These are phyloP conservation scores for Russula olivacea DNA, from an alignment of 768 basidiomycete species.

Conservation along the genomic window DNA sequence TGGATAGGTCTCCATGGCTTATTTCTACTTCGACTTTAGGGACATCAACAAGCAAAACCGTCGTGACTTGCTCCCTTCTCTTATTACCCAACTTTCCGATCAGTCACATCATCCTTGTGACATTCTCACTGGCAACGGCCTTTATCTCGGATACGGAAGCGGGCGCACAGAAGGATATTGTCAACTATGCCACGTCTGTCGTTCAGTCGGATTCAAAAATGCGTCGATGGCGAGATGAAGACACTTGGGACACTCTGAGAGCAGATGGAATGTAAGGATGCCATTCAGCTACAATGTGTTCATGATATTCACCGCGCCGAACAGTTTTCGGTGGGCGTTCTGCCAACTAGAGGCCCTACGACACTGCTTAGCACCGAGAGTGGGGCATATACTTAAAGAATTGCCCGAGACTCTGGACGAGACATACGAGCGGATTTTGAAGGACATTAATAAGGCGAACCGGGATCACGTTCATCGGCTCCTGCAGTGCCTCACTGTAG, in stretches of 20 bases:
- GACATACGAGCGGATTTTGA: not conserved
- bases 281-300: too few relatives aligned
- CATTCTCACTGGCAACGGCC: not conserved
- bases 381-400: not conserved
- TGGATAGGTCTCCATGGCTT: not conserved
- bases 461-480: not conserved
- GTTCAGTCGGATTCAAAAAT: not conserved
- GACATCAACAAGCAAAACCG: not conserved
- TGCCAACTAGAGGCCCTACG: not conserved
- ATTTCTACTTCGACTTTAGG: not conserved
- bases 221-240: not conserved
- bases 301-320: not conserved
- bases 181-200: not conserved
- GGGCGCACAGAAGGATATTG: not conserved
- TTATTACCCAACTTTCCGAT: not conserved
- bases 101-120: not conserved
- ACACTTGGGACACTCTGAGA: not conserved
- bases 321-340: not conserved
- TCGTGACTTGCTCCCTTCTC: not conserved
- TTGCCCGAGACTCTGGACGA: not conserved
- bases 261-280: not conserved
- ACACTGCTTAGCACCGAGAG: not conserved
- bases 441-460: slow-evolving; percentile 2
- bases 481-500: not conserved
- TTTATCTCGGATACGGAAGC: not conserved